Percentiles rank a stretch among this genome's conserved stretches.
Conservation (phyloP, 2,329 filamentous ascomycete genomes). For the Sarocladium oryzae region DNA sequence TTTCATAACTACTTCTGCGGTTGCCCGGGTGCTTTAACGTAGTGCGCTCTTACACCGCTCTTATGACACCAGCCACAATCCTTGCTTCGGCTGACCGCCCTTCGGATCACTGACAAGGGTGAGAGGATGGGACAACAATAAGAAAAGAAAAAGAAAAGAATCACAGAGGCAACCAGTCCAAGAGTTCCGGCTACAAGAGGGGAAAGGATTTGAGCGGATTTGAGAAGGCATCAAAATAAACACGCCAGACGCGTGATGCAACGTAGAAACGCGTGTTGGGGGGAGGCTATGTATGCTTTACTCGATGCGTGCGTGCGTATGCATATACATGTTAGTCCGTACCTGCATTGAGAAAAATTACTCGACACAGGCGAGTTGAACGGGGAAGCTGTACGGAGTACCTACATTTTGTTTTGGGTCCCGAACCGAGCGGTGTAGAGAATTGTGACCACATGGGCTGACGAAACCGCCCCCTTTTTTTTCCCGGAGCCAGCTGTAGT, state of each 20-base stretch:
- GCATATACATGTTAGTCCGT: neutral
- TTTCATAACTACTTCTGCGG: neutral
- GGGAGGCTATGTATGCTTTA: neutral
- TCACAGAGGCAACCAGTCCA: neutral
- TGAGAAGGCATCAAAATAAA: neutral
- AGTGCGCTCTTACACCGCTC: slow-evolving; percentile 1
- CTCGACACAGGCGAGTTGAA: too few relatives aligned
- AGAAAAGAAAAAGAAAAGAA: neutral
- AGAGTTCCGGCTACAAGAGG: neutral
- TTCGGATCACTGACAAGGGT: neutral
- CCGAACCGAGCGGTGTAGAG: neutral
- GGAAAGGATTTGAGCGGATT: too few relatives aligned
- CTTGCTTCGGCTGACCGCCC: neutral
- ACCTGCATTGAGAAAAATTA: neutral
- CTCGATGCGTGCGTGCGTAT: neutral
- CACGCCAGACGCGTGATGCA: neutral
- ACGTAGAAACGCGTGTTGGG: neutral
- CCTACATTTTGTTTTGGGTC: too few relatives aligned
- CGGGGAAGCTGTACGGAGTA: too few relatives aligned
- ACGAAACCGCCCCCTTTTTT: too few relatives aligned
- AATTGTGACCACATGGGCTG: too few relatives aligned
- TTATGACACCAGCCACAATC: neutral
- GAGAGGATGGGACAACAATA: neutral
- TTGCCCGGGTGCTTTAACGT: neutral
- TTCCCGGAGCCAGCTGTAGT: too few relatives aligned